These are phyloP conservation scores for Dalechampia spathulata DNA, from an alignment of 441 rosid genomes.

Conservation along the genomic window DNA sequence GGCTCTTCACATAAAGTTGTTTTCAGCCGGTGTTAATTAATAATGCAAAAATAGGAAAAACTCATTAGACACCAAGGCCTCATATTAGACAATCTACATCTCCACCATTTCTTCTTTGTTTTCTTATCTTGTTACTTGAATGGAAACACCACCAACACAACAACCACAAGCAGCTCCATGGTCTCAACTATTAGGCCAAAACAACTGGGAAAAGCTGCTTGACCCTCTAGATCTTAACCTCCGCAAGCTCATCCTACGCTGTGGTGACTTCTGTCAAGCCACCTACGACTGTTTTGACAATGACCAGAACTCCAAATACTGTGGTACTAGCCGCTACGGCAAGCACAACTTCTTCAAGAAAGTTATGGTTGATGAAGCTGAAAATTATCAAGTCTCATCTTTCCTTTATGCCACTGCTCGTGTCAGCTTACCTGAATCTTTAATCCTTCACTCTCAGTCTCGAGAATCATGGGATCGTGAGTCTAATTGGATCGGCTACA, in stretches of 20 bases:
- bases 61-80: too few relatives aligned
- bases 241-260: conserved; percentile 60
- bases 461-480: conserved; percentile 88
- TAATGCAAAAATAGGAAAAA: too few relatives aligned
- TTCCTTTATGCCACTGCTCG: conserved; percentile 81
- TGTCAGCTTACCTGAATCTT: conserved; percentile 42
- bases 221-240: conserved; percentile 63
- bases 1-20: too few relatives aligned
- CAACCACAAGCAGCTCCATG: conserved; percentile 22
- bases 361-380: conserved; percentile 55
- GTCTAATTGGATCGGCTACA: conserved; percentile 90
- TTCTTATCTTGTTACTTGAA: background rate
- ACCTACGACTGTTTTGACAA: conserved; percentile 88
- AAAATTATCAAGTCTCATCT: conserved; percentile 34
- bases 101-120: too few relatives aligned
- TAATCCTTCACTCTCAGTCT: conserved; percentile 56
- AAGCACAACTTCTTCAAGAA: conserved; percentile 47
- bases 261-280: conserved; percentile 87
- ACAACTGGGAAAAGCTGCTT: conserved; percentile 65
- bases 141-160: background rate
- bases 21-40: too few relatives aligned
- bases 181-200: conserved; percentile 58
- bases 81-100: too few relatives aligned
- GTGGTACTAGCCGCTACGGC: conserved; percentile 78
- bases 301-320: conserved; percentile 71